Percentiles rank a stretch among this genome's conserved stretches.
Conservation (phyloP, 805 yeast species). For the Nakazawaea populi region DNA sequence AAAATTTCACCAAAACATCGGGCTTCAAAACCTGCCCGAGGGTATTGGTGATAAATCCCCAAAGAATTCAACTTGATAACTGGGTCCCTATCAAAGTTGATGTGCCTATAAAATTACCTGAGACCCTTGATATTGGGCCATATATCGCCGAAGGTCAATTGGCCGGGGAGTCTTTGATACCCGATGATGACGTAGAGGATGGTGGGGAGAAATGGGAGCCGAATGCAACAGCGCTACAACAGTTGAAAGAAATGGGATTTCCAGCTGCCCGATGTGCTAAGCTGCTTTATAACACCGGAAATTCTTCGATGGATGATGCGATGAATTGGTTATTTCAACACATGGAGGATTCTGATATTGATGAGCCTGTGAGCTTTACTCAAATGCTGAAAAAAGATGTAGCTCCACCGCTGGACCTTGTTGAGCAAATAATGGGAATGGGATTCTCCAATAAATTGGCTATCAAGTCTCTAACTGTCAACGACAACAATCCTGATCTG, state of each 20-base stretch:
- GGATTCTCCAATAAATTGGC: constrained; percentile 68
- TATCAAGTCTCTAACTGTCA: constrained; percentile 63
- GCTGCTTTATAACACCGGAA: constrained; percentile 72
- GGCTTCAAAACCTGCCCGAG: constrained; percentile 64
- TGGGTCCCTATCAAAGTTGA: constrained; percentile 87
- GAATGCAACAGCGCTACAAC: constrained; percentile 45
- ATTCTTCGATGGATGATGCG: constrained; percentile 58
- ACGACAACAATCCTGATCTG: constrained; percentile 55
- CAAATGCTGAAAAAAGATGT: background rate
- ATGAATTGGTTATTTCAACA: constrained; percentile 89
- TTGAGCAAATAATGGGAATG: constrained; percentile 57
- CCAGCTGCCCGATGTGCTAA: constrained; percentile 56
- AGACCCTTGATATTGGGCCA: constrained; percentile 34
- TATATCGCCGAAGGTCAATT: constrained; percentile 36
- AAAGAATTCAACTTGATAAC: constrained; percentile 75
- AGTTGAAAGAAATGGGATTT: constrained; percentile 83
- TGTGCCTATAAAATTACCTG: constrained; percentile 57
- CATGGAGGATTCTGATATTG: constrained; percentile 79
- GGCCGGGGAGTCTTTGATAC: constrained; percentile 32
- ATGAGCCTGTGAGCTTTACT: constrained; percentile 42
- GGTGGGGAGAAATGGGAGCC: constrained; percentile 27
- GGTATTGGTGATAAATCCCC: constrained; percentile 64
- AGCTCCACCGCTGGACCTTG: constrained; percentile 28
- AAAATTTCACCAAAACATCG: constrained; percentile 31
- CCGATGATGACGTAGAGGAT: constrained; percentile 28